Evolutionary conservation across 202 grass and related monocot genomes (phyloP).

Genomic region (Bolboschoenoplectus hybrid): DNA sequence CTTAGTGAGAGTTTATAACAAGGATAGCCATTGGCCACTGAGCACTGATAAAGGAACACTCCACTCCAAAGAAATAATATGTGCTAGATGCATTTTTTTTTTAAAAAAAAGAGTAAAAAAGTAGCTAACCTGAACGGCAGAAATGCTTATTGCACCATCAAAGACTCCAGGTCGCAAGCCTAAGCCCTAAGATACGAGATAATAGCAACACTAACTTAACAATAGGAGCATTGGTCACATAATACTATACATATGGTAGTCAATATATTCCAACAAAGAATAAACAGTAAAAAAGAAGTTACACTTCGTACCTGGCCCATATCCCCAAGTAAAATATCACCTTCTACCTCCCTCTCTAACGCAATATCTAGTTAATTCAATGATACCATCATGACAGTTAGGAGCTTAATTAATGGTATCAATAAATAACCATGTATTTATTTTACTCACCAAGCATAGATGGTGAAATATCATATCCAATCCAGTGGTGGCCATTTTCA

Average conservation of each 20-base stretch:
- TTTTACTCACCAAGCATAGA: constrained; percentile 82
- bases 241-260: constrained; percentile 3
- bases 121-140: constrained; percentile 80
- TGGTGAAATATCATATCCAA: constrained; percentile 91
- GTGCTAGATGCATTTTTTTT: not conserved
- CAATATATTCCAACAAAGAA: not conserved
- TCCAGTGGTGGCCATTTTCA: constrained; percentile 86
- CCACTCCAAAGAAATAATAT: not conserved
- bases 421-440: not conserved
- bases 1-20: not conserved
- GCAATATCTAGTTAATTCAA: constrained; percentile 63
- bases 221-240: not conserved
- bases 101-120: not conserved
- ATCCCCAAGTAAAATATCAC: constrained; percentile 82
- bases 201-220: constrained; percentile 17
- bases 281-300: not conserved
- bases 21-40: not conserved
- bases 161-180: constrained; percentile 88
- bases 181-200: constrained; percentile 66
- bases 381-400: not conserved
- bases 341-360: constrained; percentile 72
- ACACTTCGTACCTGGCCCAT: constrained; percentile 80
- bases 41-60: not conserved
- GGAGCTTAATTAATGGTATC: not conserved
- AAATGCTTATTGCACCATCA: constrained; percentile 95